Evolutionary conservation across 2,329 filamentous ascomycete species (phyloP).

Genomic region (Chalaropsis thielavioides): DNA sequence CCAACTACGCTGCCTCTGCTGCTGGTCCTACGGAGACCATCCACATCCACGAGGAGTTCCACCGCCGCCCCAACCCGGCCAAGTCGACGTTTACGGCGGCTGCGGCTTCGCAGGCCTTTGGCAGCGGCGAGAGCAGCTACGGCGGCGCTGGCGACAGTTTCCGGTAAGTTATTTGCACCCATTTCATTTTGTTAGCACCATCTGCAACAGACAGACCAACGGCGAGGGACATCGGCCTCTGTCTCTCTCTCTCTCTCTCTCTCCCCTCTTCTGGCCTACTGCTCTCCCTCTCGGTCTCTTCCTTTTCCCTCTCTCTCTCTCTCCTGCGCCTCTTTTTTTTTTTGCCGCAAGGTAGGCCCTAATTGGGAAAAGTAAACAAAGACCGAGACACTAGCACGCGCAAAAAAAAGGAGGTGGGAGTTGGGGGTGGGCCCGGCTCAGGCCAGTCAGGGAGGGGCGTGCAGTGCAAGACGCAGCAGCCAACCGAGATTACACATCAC

Average conservation of each 20-base stretch:
- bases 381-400: constrained; percentile 6
- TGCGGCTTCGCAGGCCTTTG: constrained; percentile 5
- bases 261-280: background rate
- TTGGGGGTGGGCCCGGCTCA: too few relatives aligned
- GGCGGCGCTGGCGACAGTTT: constrained; percentile 12
- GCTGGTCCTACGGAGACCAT: constrained; percentile 6
- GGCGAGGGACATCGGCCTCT: too few relatives aligned
- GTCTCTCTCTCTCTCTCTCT: constrained; percentile 14
- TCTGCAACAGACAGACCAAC: too few relatives aligned
- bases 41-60: constrained; percentile 16
- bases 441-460: background rate
- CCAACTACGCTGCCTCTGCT: constrained; percentile 4
- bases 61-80: constrained; percentile 10
- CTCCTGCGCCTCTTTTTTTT: constrained; percentile 19
- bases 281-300: background rate
- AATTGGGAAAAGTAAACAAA: constrained; percentile 7
- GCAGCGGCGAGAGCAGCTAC: constrained; percentile 2
- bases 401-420: constrained; percentile 7
- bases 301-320: constrained; percentile 22
- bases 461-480: background rate
- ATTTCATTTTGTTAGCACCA: too few relatives aligned
- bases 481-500: constrained; percentile 4
- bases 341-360: constrained; percentile 1
- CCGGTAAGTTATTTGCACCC: constrained; percentile 14
- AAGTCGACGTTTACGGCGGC: constrained; percentile 12